phyloP scores from a whole-genome alignment of 345 rosid species.

The Camelina hispida region DNA sequence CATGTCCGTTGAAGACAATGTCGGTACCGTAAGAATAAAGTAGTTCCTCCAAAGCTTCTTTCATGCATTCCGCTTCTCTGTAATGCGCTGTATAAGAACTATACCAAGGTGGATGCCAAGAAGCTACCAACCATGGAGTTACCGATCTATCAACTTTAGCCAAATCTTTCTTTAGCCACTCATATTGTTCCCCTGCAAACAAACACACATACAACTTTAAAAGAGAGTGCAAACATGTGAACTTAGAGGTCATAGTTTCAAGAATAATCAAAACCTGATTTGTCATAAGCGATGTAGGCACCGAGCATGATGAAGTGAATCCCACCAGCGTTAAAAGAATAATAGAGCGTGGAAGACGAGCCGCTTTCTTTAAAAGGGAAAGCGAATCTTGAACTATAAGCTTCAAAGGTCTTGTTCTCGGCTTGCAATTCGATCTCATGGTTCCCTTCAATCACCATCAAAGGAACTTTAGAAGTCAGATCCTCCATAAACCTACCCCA shows the following conservation, averaged over 20 bases:
- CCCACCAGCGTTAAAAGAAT: constrained; percentile 93
- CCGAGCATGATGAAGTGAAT: constrained; percentile 90
- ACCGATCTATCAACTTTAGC: constrained; percentile 59
- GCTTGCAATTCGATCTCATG: constrained; percentile 85
- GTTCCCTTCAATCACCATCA: constrained; percentile 89
- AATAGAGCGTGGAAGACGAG: constrained; percentile 73
- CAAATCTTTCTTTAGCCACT: constrained; percentile 80
- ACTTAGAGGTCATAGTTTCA: background rate
- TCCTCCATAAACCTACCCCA: constrained; percentile 96
- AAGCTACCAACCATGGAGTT: constrained; percentile 88
- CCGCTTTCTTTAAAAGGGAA: constrained; percentile 79
- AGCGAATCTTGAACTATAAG: constrained; percentile 86
- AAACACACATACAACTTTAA: background rate
- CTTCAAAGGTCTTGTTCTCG: constrained; percentile 65
- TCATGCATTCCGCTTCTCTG: constrained; percentile 96
- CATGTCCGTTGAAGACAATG: constrained; percentile 87
- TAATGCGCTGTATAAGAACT: constrained; percentile 80
- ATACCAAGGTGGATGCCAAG: constrained; percentile 96
- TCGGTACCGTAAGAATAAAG: constrained; percentile 71
- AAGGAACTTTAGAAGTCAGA: constrained; percentile 68
- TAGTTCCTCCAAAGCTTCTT: constrained; percentile 81
- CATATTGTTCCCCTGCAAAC: constrained; percentile 72
- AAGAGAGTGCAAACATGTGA: background rate
- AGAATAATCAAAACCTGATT: constrained; percentile 55
- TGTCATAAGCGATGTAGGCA: constrained; percentile 65